Base-by-base conservation (phyloP, 2,329 filamentous ascomycete genomes). In the Dryadomyces sulphureus region DNA sequence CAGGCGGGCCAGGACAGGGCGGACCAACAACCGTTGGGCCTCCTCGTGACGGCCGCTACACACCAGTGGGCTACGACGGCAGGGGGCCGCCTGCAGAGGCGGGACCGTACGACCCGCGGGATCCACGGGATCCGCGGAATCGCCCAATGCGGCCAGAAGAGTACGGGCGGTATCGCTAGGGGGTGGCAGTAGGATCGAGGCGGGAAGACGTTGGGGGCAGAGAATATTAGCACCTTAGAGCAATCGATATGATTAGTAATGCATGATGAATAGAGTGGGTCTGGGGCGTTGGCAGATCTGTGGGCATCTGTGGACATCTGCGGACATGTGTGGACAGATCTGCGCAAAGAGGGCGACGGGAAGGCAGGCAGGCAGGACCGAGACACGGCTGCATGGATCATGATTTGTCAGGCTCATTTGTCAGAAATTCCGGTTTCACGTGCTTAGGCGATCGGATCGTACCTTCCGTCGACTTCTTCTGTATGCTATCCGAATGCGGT, bases 41-140 rank as follows among this genome's bases (percentile, higher is more conserved):
- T 48, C n/a, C 46, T 49, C 17, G 45, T 11, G 42, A 47, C 14
- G 45, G 57, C 2, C 56, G 54, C 27, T 60, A 58, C 43, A 59
- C 58, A 2, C 58, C 58, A 1, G 54, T 56, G n/a, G 53, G 49
- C 17, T 60, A 57, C 46, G 57, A 60, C n/a, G 47, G 43, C 9
- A 54, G 55, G 2, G 51, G 50, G 1, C 54, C 50, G 4, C 53
- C 53, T 22, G 49, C 49, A 5, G 50, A 38, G n/a, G 35, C 39
- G 7, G 42, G 30, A 5, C 35, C 43, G 3, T 48, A 49, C 16
- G 48, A 54, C 14, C 42, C 45, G n/a, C 47, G 47, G 2, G 48
- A 49, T 19, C 46, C 42, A 9, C 41, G 34, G 4, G 49, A 52
- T 20, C 50, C 50, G 8, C 50, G 51, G n/a, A 50, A 48, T n/a